A percentile compares a stretch with the other conserved stretches of the same genome.
These are phyloP conservation scores for Bassia scoparia DNA, from an alignment of 148 eudicot genomes.

Conservation along the genomic window DNA sequence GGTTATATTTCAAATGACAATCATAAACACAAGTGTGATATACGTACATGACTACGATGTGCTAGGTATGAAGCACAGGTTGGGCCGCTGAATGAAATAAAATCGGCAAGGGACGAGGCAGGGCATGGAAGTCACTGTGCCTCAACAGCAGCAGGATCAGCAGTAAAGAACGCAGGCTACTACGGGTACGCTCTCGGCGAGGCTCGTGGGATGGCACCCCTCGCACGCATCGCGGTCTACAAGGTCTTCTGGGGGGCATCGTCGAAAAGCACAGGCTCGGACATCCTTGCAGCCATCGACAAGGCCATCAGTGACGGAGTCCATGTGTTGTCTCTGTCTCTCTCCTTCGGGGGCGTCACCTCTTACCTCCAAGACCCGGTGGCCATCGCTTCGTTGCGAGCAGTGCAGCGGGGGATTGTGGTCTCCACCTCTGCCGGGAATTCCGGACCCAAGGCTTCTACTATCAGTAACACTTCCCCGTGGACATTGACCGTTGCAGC, in stretches of 20 bases:
- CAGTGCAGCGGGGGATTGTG: constrained; percentile 37
- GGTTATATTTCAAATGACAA: too few relatives aligned
- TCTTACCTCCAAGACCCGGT: constrained; percentile 39
- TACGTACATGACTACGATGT: too few relatives aligned
- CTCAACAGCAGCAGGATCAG: constrained; percentile 64
- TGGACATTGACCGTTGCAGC: constrained; percentile 83
- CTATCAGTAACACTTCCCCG: constrained; percentile 74
- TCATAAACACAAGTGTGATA: too few relatives aligned
- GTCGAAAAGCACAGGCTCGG: constrained; percentile 31
- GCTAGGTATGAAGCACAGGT: constrained; percentile 30
- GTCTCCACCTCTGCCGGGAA: constrained; percentile 56
- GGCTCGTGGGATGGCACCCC: constrained; percentile 66
- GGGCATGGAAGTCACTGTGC: constrained; percentile 76
- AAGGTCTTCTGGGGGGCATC: constrained; percentile 48
- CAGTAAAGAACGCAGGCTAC: constrained; percentile 38
- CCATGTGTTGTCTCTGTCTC: constrained; percentile 41
- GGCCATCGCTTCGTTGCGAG: constrained; percentile 52
- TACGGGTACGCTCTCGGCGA: constrained; percentile 55
- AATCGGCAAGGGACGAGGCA: constrained; percentile 59
- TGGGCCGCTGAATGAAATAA: constrained; percentile 26
- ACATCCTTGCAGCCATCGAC: constrained; percentile 52
- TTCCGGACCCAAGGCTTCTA: constrained; percentile 59
- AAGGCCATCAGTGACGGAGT: constrained; percentile 50
- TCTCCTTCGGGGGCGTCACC: constrained; percentile 29
- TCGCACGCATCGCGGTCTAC: constrained; percentile 61